A percentile compares a stretch with the other conserved stretches of the same genome.
Conservation (phyloP, 192 early-diverging fungal genomes). For the Rhizophagus clarus region DNA sequence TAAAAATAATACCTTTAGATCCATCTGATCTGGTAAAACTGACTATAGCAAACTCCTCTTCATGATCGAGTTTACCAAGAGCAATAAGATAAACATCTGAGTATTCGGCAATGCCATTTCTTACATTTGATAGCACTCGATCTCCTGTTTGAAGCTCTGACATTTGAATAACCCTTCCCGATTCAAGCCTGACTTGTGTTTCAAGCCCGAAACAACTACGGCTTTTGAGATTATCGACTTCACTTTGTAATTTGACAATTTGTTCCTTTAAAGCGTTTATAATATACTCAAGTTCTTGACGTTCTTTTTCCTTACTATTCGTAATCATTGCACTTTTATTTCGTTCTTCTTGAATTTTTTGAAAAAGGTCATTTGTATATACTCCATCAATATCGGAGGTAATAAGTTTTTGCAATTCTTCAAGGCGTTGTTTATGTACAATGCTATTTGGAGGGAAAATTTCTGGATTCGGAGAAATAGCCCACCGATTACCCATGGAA, state of each 20-base stretch:
- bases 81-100: constrained; percentile 24
- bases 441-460: not conserved
- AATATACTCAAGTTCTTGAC: not conserved
- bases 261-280: not conserved
- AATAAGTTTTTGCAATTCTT: not conserved
- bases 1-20: constrained; percentile 12
- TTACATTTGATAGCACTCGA: constrained; percentile 8
- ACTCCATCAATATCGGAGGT: not conserved
- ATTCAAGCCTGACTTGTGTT: too few species aligned
- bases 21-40: constrained; percentile 13
- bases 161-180: not conserved
- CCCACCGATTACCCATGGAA: not conserved
- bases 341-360: not conserved
- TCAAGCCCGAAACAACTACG: too few species aligned
- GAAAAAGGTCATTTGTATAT: not conserved
- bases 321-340: not conserved
- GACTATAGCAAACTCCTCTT: not conserved
- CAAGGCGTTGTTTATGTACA: too few species aligned
- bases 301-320: not conserved
- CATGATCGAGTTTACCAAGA: constrained; percentile 13
- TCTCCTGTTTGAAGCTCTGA: constrained; percentile 20
- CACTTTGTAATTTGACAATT: too few species aligned
- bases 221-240: not conserved
- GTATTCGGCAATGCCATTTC: not conserved
- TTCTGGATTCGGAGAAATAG: constrained; percentile 1